Base-by-base conservation (phyloP, 805 yeast genomes). In the Metschnikowia similis region DNA sequence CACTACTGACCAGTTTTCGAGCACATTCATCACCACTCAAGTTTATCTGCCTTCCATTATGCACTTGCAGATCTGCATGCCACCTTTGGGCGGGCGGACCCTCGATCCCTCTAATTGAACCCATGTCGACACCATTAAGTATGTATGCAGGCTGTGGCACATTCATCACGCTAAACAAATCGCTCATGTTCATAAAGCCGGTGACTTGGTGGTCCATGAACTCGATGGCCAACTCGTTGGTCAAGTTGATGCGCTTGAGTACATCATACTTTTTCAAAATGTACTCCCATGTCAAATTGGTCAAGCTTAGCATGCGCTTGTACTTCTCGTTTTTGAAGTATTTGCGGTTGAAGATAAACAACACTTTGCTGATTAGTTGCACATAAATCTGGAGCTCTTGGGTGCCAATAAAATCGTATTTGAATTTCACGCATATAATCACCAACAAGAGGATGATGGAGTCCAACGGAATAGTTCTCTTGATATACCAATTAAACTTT, bases 401-500 rank as follows among this genome's bases (percentile, higher is more conserved):
- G 41, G 65, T 55, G 1, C 68, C 66, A 65, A 73, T 70, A 40
- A 68, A 66, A 37, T 71, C 69, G 49, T 66, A 70, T 50, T 76
- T 76, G 59, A 80, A 67, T 59, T 81, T 83, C 7, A 80, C 76
- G 2, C 79, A 73, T 45, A 82, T 69, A 31, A 81, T 77, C 11
- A 80, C 76, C 55, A 79, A 67, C 51, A 81, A 65, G 47, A 81
- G 61, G 11, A 81, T 76, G 13, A 82, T 72, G 7, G 83, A 80
- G 62, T 82, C 85, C 46, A 81, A 68, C 2, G 87, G 87, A 43
- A 82, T 74, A n/a, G 80, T 79, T 41, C 83, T 69, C 57, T 81
- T 76, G 44, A 81, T 71, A 54, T 80, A 82, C 86, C 86, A 82
- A 56, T 81, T 82, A 61, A 70, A 82, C 49, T 75, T 72, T 6